Percentiles rank a stretch among this genome's conserved stretches.
Evolutionary conservation across 352 stramenopile species (phyloP).

Genomic region (Phytophthora palmivora): DNA sequence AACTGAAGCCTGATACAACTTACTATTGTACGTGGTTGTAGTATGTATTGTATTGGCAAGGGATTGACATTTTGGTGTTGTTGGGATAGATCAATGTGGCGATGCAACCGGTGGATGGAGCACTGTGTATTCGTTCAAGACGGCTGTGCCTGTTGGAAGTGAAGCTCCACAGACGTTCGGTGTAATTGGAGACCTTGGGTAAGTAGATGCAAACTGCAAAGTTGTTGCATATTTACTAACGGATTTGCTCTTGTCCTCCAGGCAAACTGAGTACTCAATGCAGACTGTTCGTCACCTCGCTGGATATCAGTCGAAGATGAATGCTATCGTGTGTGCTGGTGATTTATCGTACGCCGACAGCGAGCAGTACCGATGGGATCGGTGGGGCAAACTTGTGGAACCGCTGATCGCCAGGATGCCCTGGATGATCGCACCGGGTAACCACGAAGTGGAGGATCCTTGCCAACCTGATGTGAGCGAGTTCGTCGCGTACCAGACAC

Average conservation of each 20-base stretch:
- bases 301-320: constrained; percentile 47
- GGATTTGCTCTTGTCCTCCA: constrained; percentile 6
- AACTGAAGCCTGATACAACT: constrained; percentile 51
- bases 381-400: constrained; percentile 88
- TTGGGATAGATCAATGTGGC: constrained; percentile 66
- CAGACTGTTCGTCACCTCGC: constrained; percentile 82
- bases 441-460: constrained; percentile 88
- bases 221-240: constrained; percentile 1
- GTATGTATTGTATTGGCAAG: background rate
- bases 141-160: constrained; percentile 52
- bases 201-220: constrained; percentile 10
- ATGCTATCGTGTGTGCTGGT: constrained; percentile 73
- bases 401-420: constrained; percentile 70
- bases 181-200: constrained; percentile 92
- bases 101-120: constrained; percentile 59
- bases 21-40: constrained; percentile 74
- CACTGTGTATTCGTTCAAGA: constrained; percentile 62
- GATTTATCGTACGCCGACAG: constrained; percentile 93
- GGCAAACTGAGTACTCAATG: constrained; percentile 90
- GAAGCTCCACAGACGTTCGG: constrained; percentile 73
- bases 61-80: constrained; percentile 8
- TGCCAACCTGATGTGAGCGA: constrained; percentile 61
- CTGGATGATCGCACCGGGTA: constrained; percentile 84
- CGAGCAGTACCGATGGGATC: constrained; percentile 89
- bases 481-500: constrained; percentile 89